These are phyloP conservation scores for Berberis vulgaris DNA, from an alignment of 164 flowering plant species.

Conservation along the genomic window DNA sequence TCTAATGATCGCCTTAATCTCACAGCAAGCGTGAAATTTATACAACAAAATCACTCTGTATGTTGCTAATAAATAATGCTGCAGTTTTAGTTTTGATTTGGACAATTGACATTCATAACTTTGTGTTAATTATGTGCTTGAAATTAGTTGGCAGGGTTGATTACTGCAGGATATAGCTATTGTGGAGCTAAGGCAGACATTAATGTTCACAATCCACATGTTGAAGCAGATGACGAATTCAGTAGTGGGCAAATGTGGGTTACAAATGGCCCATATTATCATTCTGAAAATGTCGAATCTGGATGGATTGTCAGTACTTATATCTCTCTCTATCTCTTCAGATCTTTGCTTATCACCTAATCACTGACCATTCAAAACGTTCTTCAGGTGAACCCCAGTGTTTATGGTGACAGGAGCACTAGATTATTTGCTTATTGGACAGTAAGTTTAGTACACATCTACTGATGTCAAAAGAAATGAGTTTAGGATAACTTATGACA, in stretches of 20 bases:
- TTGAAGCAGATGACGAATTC: slow-evolving; percentile 42
- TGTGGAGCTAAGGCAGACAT: slow-evolving; percentile 36
- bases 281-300: slow-evolving; percentile 20
- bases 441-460: neutral
- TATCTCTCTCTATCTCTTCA: neutral
- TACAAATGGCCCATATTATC: slow-evolving; percentile 21
- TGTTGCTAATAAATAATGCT: neutral
- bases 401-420: neutral
- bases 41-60: slow-evolving; percentile 5
- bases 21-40: neutral
- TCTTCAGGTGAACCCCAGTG: neutral
- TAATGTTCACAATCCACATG: slow-evolving; percentile 33
- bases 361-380: neutral
- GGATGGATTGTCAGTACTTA: slow-evolving; percentile 47
- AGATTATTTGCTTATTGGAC: neutral
- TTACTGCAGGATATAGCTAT: neutral
- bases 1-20: neutral
- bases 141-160: neutral
- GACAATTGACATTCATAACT: neutral
- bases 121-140: neutral
- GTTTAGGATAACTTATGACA: too few species aligned
- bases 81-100: neutral
- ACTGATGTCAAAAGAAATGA: too few species aligned
- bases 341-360: neutral
- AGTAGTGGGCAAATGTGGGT: slow-evolving; percentile 28